These are phyloP conservation scores for Nicotiana obtusifolia DNA, from an alignment of 257 asterid species.

Conservation along the genomic window DNA sequence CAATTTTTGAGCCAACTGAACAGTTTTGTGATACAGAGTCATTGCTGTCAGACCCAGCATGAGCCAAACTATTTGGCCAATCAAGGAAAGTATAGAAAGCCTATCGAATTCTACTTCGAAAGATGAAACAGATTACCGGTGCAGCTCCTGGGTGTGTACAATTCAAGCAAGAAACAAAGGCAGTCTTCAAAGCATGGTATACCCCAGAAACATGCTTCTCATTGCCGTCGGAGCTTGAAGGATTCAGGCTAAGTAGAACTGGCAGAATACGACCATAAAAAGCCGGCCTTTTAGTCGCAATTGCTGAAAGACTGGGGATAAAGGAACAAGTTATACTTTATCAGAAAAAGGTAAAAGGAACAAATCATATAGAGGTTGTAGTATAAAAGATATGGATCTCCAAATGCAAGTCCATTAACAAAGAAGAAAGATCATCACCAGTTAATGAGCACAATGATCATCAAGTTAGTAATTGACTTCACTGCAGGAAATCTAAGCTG, in stretches of 20 bases:
- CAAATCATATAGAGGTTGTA: conserved; percentile 4
- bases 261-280: conserved; percentile 97
- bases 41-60: not conserved
- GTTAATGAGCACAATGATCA: conserved; percentile 74
- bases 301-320: conserved; percentile 67
- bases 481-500: conserved; percentile 81
- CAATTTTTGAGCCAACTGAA: not conserved
- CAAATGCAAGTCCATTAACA: not conserved
- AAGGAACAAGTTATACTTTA: conserved; percentile 12
- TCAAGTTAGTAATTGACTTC: conserved; percentile 68
- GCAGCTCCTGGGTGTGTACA: conserved; percentile 95
- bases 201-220: conserved; percentile 69
- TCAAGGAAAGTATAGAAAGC: not conserved
- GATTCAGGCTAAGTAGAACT: conserved; percentile 78
- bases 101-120: not conserved
- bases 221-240: conserved; percentile 57
- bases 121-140: conserved; percentile 58
- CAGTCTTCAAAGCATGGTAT: conserved; percentile 76
- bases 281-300: conserved; percentile 92
- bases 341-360: conserved; percentile 9
- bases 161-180: conserved; percentile 81
- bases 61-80: not conserved
- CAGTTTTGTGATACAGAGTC: not conserved
- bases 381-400: not conserved
- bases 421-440: conserved; percentile 34